Evolutionary conservation across 140 eudicot species (phyloP).

Genomic region (Anethum foeniculum): DNA sequence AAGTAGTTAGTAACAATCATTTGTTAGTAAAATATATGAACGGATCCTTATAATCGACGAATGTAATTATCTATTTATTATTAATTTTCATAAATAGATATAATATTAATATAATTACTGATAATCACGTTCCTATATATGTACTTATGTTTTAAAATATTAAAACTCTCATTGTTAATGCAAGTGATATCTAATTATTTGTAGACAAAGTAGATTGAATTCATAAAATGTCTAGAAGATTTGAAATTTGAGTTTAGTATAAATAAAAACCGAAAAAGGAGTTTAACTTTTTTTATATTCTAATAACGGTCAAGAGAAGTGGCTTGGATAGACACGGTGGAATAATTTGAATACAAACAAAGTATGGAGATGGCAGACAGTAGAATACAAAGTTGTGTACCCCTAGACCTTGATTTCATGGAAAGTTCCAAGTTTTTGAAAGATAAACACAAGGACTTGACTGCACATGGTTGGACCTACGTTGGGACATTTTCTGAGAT

Average conservation of each 20-base stretch:
- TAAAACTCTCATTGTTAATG: too few relatives aligned
- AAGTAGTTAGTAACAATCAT: too few relatives aligned
- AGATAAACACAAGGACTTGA: background rate
- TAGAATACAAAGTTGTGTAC: background rate
- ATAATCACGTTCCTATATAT: too few relatives aligned
- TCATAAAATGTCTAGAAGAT: background rate
- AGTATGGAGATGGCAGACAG: background rate
- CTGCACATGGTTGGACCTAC: background rate
- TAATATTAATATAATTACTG: too few relatives aligned
- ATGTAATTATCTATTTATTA: too few relatives aligned
- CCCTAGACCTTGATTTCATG: background rate
- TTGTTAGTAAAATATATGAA: too few relatives aligned
- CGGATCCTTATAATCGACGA: too few relatives aligned
- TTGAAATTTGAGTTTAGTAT: background rate
- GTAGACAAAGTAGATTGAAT: too few relatives aligned
- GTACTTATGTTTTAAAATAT: too few relatives aligned
- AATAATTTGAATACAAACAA: background rate
- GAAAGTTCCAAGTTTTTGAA: background rate
- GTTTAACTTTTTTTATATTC: background rate
- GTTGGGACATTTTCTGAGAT: background rate
- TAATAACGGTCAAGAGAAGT: background rate
- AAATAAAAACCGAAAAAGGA: background rate
- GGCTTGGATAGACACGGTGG: background rate
- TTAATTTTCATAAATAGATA: too few relatives aligned
- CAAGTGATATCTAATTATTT: too few relatives aligned